phyloP scores from a whole-genome alignment of 1,284 basidiomycete species.

The Testicularia cyperi region DNA sequence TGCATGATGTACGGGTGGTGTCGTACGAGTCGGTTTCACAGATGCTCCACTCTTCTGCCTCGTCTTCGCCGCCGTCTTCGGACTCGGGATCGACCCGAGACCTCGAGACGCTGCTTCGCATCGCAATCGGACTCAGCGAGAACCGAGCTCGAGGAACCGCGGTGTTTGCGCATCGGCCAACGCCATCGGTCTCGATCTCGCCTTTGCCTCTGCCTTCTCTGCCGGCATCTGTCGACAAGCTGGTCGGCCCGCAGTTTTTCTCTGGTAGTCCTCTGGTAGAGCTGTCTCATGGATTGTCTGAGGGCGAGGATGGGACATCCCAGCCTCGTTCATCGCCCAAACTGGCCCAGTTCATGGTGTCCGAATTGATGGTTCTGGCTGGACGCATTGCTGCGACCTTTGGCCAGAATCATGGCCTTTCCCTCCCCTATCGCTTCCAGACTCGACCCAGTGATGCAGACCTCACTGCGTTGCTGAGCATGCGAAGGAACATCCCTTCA shows the following conservation, averaged over 20 bases:
- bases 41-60: constrained; percentile 15
- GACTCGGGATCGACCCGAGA: no score
- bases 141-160: constrained; percentile 6
- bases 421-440: constrained; percentile 70
- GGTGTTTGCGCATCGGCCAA: not conserved
- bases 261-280: constrained; percentile 47
- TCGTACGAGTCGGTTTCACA: constrained; percentile 71
- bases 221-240: not conserved
- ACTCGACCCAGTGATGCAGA: constrained; percentile 56
- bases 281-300: no score
- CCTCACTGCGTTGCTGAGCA: constrained; percentile 51
- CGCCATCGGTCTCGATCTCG: constrained; percentile 4
- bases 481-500: constrained; percentile 54
- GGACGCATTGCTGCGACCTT: constrained; percentile 76
- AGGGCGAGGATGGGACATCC: no score
- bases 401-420: constrained; percentile 68
- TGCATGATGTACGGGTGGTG: constrained; percentile 71
- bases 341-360: constrained; percentile 64
- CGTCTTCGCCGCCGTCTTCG: no score
- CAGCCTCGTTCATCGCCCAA: no score
- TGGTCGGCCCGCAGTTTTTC: constrained; percentile 32
- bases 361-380: constrained; percentile 82
- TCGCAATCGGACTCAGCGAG: constrained; percentile 50
- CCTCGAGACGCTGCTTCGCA: constrained; percentile 62
- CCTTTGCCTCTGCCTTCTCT: constrained; percentile 19